Percentiles rank a stretch among this genome's conserved stretches.
Evolutionary conservation across 2,329 filamentous ascomycete species (phyloP).

Genomic region (Simplicillium aogashimaense): DNA sequence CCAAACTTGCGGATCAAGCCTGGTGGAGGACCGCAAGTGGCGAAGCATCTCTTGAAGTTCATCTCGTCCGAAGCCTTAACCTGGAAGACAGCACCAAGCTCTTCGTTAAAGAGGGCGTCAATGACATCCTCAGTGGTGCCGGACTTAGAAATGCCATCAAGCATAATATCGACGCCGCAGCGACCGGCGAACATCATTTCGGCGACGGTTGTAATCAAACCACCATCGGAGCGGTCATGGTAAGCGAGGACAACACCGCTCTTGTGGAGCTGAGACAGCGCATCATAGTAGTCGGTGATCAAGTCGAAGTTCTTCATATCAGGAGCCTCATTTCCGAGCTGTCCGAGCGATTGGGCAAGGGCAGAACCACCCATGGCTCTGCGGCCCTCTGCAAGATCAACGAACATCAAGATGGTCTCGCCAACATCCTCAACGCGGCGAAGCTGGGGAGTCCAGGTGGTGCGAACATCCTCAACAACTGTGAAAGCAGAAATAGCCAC

Average conservation of each 20-base stretch:
- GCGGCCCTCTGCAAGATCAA: slow-evolving; percentile 75
- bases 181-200: slow-evolving; percentile 99
- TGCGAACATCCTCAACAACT: slow-evolving; percentile 69
- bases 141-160: slow-evolving; percentile 62
- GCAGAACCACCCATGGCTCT: slow-evolving; percentile 85
- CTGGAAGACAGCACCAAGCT: slow-evolving; percentile 93
- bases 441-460: slow-evolving; percentile 90
- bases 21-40: slow-evolving; percentile 74
- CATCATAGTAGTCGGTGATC: slow-evolving; percentile 86
- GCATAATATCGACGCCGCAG: slow-evolving; percentile 74
- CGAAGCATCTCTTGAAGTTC: slow-evolving; percentile 81
- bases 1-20: slow-evolving; percentile 80
- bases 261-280: slow-evolving; percentile 56
- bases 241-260: slow-evolving; percentile 70
- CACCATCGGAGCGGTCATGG: slow-evolving; percentile 89
- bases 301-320: slow-evolving; percentile 76
- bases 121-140: slow-evolving; percentile 55
- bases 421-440: slow-evolving; percentile 77
- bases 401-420: slow-evolving; percentile 79
- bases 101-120: slow-evolving; percentile 85
- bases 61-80: slow-evolving; percentile 76
- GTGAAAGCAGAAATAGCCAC: slow-evolving; percentile 87
- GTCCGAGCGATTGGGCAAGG: slow-evolving; percentile 78
- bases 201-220: slow-evolving; percentile 77
- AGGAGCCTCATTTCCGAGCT: slow-evolving; percentile 75